Evolutionary conservation across 495 filamentous ascomycete genomes (phyloP).

Genomic region (Hapsidospora chrysogenum): DNA sequence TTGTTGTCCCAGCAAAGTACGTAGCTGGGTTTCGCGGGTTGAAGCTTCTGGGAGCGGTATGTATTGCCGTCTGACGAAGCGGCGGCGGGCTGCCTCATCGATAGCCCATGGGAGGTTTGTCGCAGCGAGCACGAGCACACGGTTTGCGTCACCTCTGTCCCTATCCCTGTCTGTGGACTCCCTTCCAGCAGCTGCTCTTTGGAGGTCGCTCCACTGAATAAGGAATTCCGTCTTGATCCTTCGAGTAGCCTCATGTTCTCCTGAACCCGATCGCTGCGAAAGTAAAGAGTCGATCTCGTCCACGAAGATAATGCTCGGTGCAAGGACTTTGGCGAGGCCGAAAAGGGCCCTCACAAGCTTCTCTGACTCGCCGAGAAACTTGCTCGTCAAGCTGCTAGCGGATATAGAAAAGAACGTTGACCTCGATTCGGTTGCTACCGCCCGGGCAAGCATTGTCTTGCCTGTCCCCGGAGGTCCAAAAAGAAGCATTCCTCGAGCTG

Average conservation of each 20-base stretch:
- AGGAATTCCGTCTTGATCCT: conserved; percentile 96
- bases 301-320: conserved; percentile 95
- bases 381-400: conserved; percentile 81
- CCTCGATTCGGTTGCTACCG: conserved; percentile 85
- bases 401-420: conserved; percentile 98
- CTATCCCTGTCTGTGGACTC: conserved; percentile 53
- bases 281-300: conserved; percentile 96
- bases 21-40: conserved; percentile 62
- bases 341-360: conserved; percentile 94
- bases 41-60: conserved; percentile 81
- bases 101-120: conserved; percentile 98
- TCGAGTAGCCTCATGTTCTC: conserved; percentile 85
- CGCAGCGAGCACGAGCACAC: conserved; percentile 86
- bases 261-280: conserved; percentile 61
- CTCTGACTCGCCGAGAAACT: conserved; percentile 93
- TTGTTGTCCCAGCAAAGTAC: conserved; percentile 66
- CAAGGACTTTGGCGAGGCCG: conserved; percentile 71
- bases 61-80: conserved; percentile 91
- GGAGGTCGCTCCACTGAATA: conserved; percentile 92
- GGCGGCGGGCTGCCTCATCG: conserved; percentile 80
- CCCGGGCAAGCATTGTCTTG: conserved; percentile 94
- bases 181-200: conserved; percentile 77
- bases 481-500: conserved; percentile 85
- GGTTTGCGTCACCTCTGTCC: conserved; percentile 63
- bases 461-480: conserved; percentile 95